Base-by-base conservation (phyloP, 192 early-diverging fungal species). In the Irineochytrium annulatum region DNA sequence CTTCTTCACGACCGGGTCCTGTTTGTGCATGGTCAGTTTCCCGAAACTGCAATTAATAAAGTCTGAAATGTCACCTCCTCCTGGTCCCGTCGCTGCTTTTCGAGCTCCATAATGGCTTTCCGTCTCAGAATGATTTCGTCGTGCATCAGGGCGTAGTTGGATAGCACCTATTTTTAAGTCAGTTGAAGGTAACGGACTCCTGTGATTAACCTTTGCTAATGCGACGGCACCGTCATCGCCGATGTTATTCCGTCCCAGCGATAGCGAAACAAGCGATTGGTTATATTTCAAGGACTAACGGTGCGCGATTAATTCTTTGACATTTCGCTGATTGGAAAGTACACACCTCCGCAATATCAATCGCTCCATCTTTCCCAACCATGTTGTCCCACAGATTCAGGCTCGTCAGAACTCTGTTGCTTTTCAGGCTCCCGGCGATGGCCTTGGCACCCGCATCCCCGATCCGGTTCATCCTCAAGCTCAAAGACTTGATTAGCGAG, bases 361-460 rank as follows among this genome's bases (percentile, higher is more conserved):
- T 71, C 0, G 72, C 71, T 3, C 79, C 79, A 24, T 71, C 73
- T 41, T 64, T 68, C 39, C 63, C 65, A 43, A 81, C 72, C 46
- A 26, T 52, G 57, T 81, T 81, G 34, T 70, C 60, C 70, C 70
- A 81, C 29, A 81, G 52, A 56, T 73, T 67, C 41, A 81, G 26
- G 1, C 35, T 49, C n/a, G 37, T 31, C 16, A 81, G 43, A 4
- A 58, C 59, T 5, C 74, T 44, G 52, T 76, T 81, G 2, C 54
- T 56, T 59, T 74, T 73, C 19, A 81, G 49, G 2, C 56, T 57
- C 30, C 55, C 29, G 3, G 70, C 71, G 27, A 81, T 13, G 19
- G 63, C 54, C 49, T 72, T 73, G 1, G 62, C 63, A 0, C 79
- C 79, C 4, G 54, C 49, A 35, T 73, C 70, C 3, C 59, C 63